Conservation (phyloP, 2,329 filamentous ascomycete species). For the Monilinia laxa region DNA sequence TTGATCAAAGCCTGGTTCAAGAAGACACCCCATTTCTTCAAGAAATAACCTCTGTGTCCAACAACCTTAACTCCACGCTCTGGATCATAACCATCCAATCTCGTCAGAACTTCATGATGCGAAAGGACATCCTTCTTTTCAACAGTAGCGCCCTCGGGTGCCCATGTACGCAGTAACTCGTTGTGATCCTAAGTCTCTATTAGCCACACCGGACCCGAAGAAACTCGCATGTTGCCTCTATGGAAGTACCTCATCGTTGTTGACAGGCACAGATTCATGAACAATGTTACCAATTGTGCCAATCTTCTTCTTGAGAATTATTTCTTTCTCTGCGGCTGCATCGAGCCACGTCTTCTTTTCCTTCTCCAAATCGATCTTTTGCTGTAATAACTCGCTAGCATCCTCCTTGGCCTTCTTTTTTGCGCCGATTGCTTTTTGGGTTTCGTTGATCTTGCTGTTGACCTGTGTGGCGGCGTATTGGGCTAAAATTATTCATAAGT, state of each 20-base stretch:
- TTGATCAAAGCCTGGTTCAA: conserved; percentile 92
- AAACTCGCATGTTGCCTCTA: neutral
- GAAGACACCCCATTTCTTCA: conserved; percentile 86
- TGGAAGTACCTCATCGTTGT: conserved; percentile 67
- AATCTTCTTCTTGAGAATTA: conserved; percentile 71
- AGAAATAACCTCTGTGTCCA: conserved; percentile 90
- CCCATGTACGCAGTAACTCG: conserved; percentile 72
- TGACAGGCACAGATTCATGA: conserved; percentile 81
- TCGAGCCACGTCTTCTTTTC: conserved; percentile 80
- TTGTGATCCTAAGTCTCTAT: conserved; percentile 67
- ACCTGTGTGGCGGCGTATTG: conserved; percentile 79
- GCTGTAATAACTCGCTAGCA: conserved; percentile 72
- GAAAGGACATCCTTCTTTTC: conserved; percentile 79
- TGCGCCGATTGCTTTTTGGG: conserved; percentile 84
- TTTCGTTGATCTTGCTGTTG: conserved; percentile 79
- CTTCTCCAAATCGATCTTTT: conserved; percentile 76
- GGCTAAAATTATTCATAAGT: conserved; percentile 45
- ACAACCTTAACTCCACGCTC: conserved; percentile 92
- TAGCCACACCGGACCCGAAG: conserved; percentile 11
- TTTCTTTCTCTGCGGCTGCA: conserved; percentile 72
- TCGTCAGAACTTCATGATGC: conserved; percentile 89
- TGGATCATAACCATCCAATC: conserved; percentile 88
- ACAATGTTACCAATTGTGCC: conserved; percentile 89
- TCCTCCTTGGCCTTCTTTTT: conserved; percentile 96
- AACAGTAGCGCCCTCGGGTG: conserved; percentile 69